Evolutionary conservation across 345 rosid genomes (phyloP).

Genomic region (Streptanthus diversifolius): DNA sequence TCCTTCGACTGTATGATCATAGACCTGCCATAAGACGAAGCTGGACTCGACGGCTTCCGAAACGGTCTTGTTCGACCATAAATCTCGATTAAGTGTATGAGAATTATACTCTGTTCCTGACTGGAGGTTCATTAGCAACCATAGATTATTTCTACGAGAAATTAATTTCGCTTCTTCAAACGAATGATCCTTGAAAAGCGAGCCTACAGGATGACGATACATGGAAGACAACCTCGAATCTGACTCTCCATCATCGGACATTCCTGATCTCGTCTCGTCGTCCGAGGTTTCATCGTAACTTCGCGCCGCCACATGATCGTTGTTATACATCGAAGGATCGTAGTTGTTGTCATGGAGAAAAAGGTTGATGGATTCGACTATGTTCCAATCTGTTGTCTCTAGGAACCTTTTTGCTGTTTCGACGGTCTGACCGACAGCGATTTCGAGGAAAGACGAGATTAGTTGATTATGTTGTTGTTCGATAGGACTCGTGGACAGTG

Average conservation of each 20-base stretch:
- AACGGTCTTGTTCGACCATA: slow-evolving; percentile 88
- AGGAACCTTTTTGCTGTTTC: slow-evolving; percentile 14
- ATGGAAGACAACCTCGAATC: slow-evolving; percentile 43
- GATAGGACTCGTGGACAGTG: not conserved
- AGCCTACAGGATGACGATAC: slow-evolving; percentile 65
- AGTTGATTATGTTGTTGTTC: not conserved
- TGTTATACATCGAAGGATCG: not conserved
- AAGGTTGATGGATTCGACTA: slow-evolving; percentile 6
- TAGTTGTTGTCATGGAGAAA: not conserved
- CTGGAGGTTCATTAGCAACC: slow-evolving; percentile 86
- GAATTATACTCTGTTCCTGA: slow-evolving; percentile 69
- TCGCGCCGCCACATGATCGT: not conserved
- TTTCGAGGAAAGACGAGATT: slow-evolving; percentile 16
- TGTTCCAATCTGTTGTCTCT: slow-evolving; percentile 39
- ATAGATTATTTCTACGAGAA: slow-evolving; percentile 57
- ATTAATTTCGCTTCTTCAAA: slow-evolving; percentile 70
- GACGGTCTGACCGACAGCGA: slow-evolving; percentile 10
- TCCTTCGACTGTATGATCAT: slow-evolving; percentile 42
- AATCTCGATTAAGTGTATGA: slow-evolving; percentile 76
- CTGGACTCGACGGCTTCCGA: slow-evolving; percentile 57
- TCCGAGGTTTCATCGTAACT: not conserved
- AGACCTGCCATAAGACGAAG: slow-evolving; percentile 80
- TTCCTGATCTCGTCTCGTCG: not conserved
- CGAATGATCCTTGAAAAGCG: slow-evolving; percentile 57
- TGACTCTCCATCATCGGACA: not conserved